phyloP scores from a whole-genome alignment of 2,329 filamentous ascomycete species.

The Endothia cerciana region DNA sequence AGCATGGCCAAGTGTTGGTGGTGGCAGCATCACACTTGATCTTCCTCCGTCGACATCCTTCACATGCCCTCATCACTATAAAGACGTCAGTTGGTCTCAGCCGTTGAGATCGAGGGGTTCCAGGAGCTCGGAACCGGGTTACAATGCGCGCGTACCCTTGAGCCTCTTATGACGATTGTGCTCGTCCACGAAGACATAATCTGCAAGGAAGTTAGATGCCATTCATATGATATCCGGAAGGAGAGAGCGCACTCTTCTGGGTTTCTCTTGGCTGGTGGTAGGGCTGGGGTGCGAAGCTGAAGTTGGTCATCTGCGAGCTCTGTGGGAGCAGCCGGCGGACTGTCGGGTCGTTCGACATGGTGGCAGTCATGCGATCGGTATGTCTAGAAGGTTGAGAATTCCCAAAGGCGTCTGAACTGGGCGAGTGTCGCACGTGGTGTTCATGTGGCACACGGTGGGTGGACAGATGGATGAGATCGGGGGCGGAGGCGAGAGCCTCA shows the following conservation, averaged over 20 bases:
- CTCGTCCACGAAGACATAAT: slow-evolving; percentile 99
- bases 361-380: slow-evolving; percentile 25
- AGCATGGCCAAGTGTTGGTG: slow-evolving; percentile 97
- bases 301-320: slow-evolving; percentile 72
- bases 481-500: slow-evolving; percentile 22
- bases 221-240: background rate
- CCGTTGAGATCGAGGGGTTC: background rate
- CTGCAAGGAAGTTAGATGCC: slow-evolving; percentile 52
- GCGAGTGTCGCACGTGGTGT: slow-evolving; percentile 6
- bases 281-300: slow-evolving; percentile 71
- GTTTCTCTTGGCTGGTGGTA: slow-evolving; percentile 70
- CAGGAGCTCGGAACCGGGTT: background rate
- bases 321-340: slow-evolving; percentile 68
- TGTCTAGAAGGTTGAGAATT: background rate
- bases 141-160: slow-evolving; percentile 67
- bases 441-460: background rate
- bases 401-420: slow-evolving; percentile 10
- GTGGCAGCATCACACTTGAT: slow-evolving; percentile 98
- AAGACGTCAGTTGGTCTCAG: slow-evolving; percentile 12
- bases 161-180: slow-evolving; percentile 97
- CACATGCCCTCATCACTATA: slow-evolving; percentile 93
- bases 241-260: slow-evolving; percentile 72
- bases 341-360: slow-evolving; percentile 67
- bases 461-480: slow-evolving; percentile 9
- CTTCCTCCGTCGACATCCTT: slow-evolving; percentile 91